A percentile compares a stretch with the other conserved stretches of the same genome.
Conservation (phyloP, 345 rosid species). For the Populus simonii region DNA sequence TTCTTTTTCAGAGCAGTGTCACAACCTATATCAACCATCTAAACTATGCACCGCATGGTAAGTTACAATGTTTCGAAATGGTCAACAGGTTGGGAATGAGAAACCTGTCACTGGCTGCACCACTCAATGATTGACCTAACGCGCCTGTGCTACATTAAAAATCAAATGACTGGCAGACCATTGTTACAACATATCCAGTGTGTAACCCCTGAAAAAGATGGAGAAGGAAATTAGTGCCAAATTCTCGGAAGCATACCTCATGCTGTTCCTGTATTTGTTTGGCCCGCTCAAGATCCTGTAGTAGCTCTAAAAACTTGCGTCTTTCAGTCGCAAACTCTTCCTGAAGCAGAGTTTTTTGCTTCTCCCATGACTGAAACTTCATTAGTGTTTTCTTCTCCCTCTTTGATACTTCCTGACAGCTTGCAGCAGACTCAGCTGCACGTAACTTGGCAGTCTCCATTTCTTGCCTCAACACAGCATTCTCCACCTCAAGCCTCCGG, state of each 20-base stretch:
- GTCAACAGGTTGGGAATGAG: background rate
- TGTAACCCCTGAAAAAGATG: conserved; percentile 2
- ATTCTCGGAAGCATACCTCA: conserved; percentile 45
- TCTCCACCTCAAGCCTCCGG: conserved; percentile 76
- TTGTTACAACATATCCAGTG: background rate
- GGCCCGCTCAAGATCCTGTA: conserved; percentile 51
- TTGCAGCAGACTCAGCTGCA: conserved; percentile 68
- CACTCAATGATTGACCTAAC: conserved; percentile 10
- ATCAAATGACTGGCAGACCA: conserved; percentile 2
- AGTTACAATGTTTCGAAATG: background rate
- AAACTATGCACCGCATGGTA: conserved; percentile 7
- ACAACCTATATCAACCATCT: conserved; percentile 8
- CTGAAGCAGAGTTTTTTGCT: conserved; percentile 60
- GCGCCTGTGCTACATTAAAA: conserved; percentile 10
- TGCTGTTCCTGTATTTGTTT: conserved; percentile 42
- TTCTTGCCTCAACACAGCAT: conserved; percentile 57
- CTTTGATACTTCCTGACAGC: conserved; percentile 66
- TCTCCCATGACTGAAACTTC: conserved; percentile 77
- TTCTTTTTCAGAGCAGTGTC: background rate
- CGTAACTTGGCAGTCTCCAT: conserved; percentile 67
- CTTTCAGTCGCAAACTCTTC: conserved; percentile 70
- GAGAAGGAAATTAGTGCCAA: conserved; percentile 2
- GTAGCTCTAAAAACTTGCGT: conserved; percentile 44
- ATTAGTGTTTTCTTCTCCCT: conserved; percentile 66
- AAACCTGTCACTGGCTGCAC: conserved; percentile 13